phyloP scores from a whole-genome alignment of 2,329 filamentous ascomycete genomes.

The Hawksworthiomyces lignivorus region DNA sequence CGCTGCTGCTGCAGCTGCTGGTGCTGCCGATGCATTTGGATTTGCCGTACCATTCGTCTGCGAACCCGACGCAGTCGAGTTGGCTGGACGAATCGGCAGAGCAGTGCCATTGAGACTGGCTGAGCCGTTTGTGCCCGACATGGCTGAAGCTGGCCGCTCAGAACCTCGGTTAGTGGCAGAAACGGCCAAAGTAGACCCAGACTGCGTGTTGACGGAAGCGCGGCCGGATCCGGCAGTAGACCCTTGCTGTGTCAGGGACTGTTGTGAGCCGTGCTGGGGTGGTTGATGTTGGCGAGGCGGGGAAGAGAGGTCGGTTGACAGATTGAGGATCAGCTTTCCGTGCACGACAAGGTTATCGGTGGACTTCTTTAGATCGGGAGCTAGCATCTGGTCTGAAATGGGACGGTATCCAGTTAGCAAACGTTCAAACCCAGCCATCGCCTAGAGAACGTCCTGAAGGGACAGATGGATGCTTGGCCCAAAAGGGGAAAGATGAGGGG shows the following conservation, averaged over 20 bases:
- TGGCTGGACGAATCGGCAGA: constrained; percentile 40
- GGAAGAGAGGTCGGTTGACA: constrained; percentile 78
- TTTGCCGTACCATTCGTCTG: constrained; percentile 28
- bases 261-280: constrained; percentile 8
- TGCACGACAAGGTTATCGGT: constrained; percentile 97
- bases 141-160: constrained; percentile 45
- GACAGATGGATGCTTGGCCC: too few relatives aligned
- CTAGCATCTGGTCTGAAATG: constrained; percentile 99
- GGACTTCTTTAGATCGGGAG: constrained; percentile 91
- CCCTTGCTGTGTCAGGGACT: constrained; percentile 8
- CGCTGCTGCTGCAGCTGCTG: neutral
- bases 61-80: constrained; percentile 29
- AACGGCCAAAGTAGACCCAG: constrained; percentile 36
- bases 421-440: too few relatives aligned
- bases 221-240: constrained; percentile 33
- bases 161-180: constrained; percentile 35
- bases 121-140: constrained; percentile 42
- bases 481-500: constrained; percentile 10
- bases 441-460: too few relatives aligned
- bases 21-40: neutral
- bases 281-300: constrained; percentile 47
- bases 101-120: constrained; percentile 28
- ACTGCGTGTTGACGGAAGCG: constrained; percentile 36
- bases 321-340: constrained; percentile 92
- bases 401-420: too few relatives aligned